phyloP scores from a whole-genome alignment of 495 filamentous ascomycete species.

The Talaromyces thailandensis region DNA sequence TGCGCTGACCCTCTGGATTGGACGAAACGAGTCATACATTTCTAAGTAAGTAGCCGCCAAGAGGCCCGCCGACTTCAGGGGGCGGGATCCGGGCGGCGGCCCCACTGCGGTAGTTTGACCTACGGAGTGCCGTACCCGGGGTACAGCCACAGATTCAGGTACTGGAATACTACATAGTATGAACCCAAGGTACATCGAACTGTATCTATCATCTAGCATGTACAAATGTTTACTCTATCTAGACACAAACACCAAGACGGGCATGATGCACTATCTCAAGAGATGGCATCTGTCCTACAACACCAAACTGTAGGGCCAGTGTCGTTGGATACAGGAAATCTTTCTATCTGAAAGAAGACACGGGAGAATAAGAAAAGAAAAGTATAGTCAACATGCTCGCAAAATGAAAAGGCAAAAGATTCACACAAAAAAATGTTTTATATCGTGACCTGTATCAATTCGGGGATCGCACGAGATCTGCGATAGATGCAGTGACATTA shows the following conservation, averaged over 20 bases:
- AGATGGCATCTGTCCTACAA: not conserved
- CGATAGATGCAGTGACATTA: not conserved
- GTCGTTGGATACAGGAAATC: constrained; percentile 4
- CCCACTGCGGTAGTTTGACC: too few species aligned
- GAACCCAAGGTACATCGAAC: too few species aligned
- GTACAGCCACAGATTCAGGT: too few species aligned
- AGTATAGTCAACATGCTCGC: not conserved
- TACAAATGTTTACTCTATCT: not conserved
- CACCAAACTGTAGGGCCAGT: not conserved
- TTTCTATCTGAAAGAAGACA: constrained; percentile 6
- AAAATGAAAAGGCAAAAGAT: not conserved
- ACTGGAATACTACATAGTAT: too few species aligned
- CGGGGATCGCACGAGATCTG: not conserved
- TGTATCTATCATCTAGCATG: not conserved
- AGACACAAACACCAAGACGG: not conserved
- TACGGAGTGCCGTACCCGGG: too few species aligned
- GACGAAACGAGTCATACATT: too few species aligned
- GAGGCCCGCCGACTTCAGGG: too few species aligned
- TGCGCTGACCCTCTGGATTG: not conserved
- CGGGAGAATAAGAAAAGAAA: not conserved
- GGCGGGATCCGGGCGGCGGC: too few species aligned
- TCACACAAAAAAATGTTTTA: not conserved
- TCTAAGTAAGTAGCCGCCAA: too few species aligned
- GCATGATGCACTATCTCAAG: not conserved
- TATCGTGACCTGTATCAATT: not conserved